Evolutionary conservation across 1,139 yeast species (phyloP), one percentile per base, ranked within the genome.

Genomic region (Zygoascus meyerae): DNA sequence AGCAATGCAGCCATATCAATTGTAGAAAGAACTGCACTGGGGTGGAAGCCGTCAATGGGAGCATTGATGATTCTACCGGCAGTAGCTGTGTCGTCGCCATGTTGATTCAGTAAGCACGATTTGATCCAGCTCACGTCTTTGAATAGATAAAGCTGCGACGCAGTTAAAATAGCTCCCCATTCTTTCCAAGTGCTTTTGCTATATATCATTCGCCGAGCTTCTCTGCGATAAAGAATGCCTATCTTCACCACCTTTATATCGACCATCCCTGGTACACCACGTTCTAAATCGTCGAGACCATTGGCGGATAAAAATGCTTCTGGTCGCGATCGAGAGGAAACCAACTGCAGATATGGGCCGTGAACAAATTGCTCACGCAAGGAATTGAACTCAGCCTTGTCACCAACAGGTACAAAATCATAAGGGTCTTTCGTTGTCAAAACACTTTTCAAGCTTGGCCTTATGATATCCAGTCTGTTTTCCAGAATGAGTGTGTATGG

Each of bases 131-230:
- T 50, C 2, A 62, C 61, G 48, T 70, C 71, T 48, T 68, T 68
- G 55, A 70, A 70, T 33, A 71, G 55, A 46, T 70, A 70, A 3
- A 71, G 59, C 47, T 67, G 68, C 5, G 72, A 66, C 2, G 68
- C 64, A 1, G 75, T 71, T 35, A 70, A 52, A 17, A 71, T 60
- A 1, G 68, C 71, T 4, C 74, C 74, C 70, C 72, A 69, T 48
- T 68, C 70, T 26, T 62, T 60, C 70, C 70, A 69, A 5, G 57
- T 54, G 9, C 58, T 55, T 42, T 60, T 65, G 6, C 68, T 58
- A 17, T 61, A 61, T 4, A 63, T 51, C 53, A 60, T 56, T 31
- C 67, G 59, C 49, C 65, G 65, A 5, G 63, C 63, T 48, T 70
- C 74, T n/a, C 63, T 60, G 11, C 69, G 56, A 36, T 54, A 59